A percentile compares a stretch with the other conserved stretches of the same genome.
These are phyloP conservation scores for Pseudocercospora cruenta DNA, from an alignment of 2,329 filamentous ascomycete species.

Conservation along the genomic window DNA sequence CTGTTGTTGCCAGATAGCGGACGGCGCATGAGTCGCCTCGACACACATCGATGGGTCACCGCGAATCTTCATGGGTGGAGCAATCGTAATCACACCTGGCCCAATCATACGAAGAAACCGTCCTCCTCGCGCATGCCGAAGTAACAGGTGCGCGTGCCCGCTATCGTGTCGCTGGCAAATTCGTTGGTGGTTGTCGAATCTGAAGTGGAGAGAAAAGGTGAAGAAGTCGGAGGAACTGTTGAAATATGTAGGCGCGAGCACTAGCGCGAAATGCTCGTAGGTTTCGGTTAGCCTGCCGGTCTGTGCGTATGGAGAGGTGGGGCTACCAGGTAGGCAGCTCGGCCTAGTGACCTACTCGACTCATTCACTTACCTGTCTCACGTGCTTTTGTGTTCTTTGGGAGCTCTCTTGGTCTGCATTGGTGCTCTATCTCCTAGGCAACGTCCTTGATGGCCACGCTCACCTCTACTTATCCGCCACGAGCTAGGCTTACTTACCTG, in stretches of 20 bases:
- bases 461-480: conserved; percentile 36
- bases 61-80: not conserved
- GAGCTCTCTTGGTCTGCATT: not conserved
- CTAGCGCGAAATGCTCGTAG: not conserved
- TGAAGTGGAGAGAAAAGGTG: not conserved
- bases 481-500: conserved; percentile 48
- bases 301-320: not conserved
- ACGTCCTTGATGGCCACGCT: conserved; percentile 24
- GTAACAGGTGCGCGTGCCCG: not conserved
- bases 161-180: not conserved
- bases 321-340: not conserved
- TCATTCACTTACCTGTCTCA: conserved; percentile 8
- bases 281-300: not conserved
- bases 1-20: too few species aligned
- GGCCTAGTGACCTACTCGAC: not conserved
- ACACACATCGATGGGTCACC: not conserved
- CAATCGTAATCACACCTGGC: not conserved
- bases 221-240: not conserved
- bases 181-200: not conserved
- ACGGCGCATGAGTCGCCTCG: too few species aligned
- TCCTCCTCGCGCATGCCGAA: not conserved
- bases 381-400: not conserved
- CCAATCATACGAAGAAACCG: not conserved
- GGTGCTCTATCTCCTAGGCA: not conserved
- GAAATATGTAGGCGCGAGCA: not conserved